Base-by-base conservation (phyloP, 2,329 filamentous ascomycete species). In the Nothopassalora personata region DNA sequence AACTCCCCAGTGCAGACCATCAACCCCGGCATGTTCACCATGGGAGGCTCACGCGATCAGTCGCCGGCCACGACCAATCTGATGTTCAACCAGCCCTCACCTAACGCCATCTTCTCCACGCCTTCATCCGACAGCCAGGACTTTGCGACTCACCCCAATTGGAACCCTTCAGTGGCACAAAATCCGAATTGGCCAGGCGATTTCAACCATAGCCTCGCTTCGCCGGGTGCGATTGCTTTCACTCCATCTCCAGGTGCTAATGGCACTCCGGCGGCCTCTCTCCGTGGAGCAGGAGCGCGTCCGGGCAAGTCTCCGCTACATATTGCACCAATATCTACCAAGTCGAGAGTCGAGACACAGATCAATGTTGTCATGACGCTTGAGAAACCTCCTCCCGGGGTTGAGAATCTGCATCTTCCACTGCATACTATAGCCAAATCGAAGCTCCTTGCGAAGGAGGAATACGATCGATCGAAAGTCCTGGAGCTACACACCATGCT, bases 281-380 rank as follows among this genome's bases (percentile, higher is more conserved):
- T 64, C 31, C 61, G 60, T 7, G 61, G 54, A 5, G 31, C 59
- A 7, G 49, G 49, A 31, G 49, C 57, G 4, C 62, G 64, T 5
- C 56, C 62, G n/a, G 70, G 70, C 28, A 60, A 67, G 28, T 72
- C 70, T 30, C 64, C 68, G 27, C 58, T 75, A 33, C 69, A 74
- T 57, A 73, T 74, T 53, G 71, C 70, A 28, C 72, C 72, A 8
- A 73, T 74, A 30, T 69, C 71, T 8, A 66, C 73, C 58, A 97
- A 97, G 75, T 96, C 92, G 15, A 86, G 94, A 23, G 94, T 97
- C 18, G 94, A 99, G 77, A 97, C 94, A 0, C 94, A 97, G 72
- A 97, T 97, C 66, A 90, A 89, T 8, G 90, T 97, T 66, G 87
- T 87, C 68, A 81, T 97, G 74, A 88, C 86, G 0, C 75, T 97